Evolutionary conservation across 1,284 basidiomycete species (phyloP).

Genomic region (Austropuccinia psidii): DNA sequence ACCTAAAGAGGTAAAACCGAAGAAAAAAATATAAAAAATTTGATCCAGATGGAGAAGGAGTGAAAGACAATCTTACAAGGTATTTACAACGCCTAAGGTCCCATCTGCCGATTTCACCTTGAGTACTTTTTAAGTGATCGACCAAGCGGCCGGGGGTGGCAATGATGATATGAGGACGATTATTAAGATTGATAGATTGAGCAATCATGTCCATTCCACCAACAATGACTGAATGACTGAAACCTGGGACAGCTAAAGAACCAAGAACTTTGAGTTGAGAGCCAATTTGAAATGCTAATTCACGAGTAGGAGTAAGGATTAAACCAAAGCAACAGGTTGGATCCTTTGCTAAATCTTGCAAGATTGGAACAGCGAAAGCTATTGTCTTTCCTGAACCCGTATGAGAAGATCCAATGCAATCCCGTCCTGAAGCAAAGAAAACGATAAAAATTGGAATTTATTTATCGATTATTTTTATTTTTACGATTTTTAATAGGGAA

Average conservation of each 20-base stretch:
- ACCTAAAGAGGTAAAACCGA: conserved; percentile 54
- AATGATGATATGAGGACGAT: conserved; percentile 84
- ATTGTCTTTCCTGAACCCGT: conserved; percentile 98
- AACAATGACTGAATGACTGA: conserved; percentile 71
- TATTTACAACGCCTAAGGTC: conserved; percentile 76
- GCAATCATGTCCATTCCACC: conserved; percentile 98
- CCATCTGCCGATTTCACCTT: conserved; percentile 66
- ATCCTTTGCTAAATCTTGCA: conserved; percentile 77
- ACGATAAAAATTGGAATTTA: not conserved
- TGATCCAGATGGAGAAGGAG: not conserved
- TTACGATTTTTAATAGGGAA: conserved; percentile 39
- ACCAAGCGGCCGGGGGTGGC: conserved; percentile 94
- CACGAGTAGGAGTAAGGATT: conserved; percentile 86
- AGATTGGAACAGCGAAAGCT: conserved; percentile 89
- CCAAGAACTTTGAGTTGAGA: conserved; percentile 94
- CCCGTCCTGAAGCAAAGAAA: conserved; percentile 57
- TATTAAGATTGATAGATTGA: conserved; percentile 77
- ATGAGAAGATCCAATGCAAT: conserved; percentile 95
- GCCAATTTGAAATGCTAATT: conserved; percentile 91
- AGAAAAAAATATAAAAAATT: not conserved
- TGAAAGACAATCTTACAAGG: conserved; percentile 55
- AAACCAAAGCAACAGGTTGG: conserved; percentile 91
- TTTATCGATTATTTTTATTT: conserved; percentile 22
- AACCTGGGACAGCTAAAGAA: conserved; percentile 62
- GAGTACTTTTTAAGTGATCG: conserved; percentile 68